Percentiles rank a stretch among this genome's conserved stretches.
Evolutionary conservation across 306 rosid genomes (phyloP).

Genomic region (Fragaria vesca): DNA sequence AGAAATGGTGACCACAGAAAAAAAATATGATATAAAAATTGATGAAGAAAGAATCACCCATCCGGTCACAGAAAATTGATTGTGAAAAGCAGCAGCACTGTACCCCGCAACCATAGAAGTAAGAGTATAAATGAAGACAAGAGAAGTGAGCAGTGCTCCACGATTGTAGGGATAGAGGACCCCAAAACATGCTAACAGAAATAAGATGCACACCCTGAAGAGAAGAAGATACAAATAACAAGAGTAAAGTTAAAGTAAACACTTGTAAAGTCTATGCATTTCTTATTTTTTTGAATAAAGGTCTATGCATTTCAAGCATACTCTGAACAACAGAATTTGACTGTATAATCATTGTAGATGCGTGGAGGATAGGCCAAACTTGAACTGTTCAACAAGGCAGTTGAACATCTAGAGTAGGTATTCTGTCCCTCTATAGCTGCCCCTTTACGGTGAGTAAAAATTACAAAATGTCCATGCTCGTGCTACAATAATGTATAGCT

Average conservation of each 20-base stretch:
- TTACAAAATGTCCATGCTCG: neutral
- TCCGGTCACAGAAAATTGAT: conserved; percentile 62
- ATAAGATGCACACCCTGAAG: conserved; percentile 58
- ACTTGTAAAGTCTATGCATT: neutral
- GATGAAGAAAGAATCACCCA: conserved; percentile 54
- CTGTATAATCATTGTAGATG: neutral
- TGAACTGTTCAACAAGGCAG: neutral
- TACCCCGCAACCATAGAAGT: conserved; percentile 72
- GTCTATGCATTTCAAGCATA: neutral
- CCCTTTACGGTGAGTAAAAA: conserved; percentile 11
- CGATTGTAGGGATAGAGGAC: conserved; percentile 75
- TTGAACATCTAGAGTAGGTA: neutral
- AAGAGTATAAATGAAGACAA: conserved; percentile 51
- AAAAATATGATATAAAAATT: neutral
- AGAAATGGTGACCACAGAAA: neutral
- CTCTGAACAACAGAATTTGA: neutral
- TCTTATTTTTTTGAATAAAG: too few species aligned
- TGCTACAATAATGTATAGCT: neutral
- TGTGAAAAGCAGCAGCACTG: conserved; percentile 69
- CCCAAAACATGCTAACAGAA: conserved; percentile 64
- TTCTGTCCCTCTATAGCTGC: neutral
- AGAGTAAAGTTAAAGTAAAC: conserved; percentile 4
- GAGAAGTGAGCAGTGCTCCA: conserved; percentile 63
- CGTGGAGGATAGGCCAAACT: neutral
- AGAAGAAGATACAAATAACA: conserved; percentile 20